phyloP scores from a whole-genome alignment of 2,329 filamentous ascomycete species.

The Xylariaceae sp. region DNA sequence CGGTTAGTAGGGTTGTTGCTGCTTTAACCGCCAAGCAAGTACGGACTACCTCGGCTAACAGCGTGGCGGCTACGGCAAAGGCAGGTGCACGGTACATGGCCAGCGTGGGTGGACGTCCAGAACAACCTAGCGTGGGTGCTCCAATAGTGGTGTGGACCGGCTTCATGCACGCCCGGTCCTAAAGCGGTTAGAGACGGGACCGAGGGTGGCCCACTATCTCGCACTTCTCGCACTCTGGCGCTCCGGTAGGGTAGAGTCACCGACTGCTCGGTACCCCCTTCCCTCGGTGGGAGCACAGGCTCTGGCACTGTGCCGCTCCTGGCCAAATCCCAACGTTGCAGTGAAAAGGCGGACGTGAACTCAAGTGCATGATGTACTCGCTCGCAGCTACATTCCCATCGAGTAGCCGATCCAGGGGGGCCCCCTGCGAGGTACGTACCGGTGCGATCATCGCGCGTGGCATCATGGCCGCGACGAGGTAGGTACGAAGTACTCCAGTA shows the following conservation, averaged over 20 bases:
- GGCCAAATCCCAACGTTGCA: constrained; percentile 23
- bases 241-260: not conserved
- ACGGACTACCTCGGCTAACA: too few relatives aligned
- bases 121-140: too few relatives aligned
- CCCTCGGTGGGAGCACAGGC: not conserved
- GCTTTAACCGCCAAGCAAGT: too few relatives aligned
- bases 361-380: constrained; percentile 18
- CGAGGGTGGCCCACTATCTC: not conserved
- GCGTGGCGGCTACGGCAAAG: too few relatives aligned
- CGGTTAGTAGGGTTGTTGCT: too few relatives aligned
- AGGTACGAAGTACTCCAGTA: constrained; percentile 1
- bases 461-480: constrained; percentile 17
- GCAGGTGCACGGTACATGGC: too few relatives aligned
- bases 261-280: constrained; percentile 11
- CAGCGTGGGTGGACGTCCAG: too few relatives aligned
- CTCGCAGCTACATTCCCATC: constrained; percentile 26
- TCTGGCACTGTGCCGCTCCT: constrained; percentile 22
- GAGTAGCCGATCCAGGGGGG: constrained; percentile 14
- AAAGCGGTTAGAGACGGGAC: constrained; percentile 9
- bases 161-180: not conserved
- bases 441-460: not conserved
- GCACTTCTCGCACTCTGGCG: too few relatives aligned
- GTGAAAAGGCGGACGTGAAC: constrained; percentile 20
- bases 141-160: not conserved
- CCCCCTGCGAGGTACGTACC: constrained; percentile 17